Evolutionary conservation across 768 basidiomycete genomes (phyloP), one percentile per base, ranked within the genome.

Genomic region (Nevesoporus exiguus): DNA sequence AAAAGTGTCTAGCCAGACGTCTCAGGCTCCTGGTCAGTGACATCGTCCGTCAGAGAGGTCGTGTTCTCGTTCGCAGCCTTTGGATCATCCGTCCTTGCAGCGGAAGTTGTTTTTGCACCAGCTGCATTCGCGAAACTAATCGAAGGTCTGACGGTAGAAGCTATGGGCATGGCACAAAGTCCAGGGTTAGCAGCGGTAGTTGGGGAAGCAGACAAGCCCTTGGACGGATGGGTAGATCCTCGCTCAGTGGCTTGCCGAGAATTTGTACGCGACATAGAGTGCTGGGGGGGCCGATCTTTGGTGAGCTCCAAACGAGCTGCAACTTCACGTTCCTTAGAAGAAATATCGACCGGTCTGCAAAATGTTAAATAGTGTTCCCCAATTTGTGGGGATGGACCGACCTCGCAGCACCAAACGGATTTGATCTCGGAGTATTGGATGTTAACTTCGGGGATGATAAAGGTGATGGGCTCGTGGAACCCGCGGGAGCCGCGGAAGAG

Each of bases 391-490:
- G 3, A 61, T 25, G 24, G 19, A 69, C 81, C 46, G 61, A 90
- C 90, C 74, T 86, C 33, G 96, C 96, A 50, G 80, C 78, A 46
- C 96, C 97, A 65, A 98, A 98, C 7, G 95, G 95, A 68, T 80
- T 93, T 55, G 86, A 66, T 33, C 82, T 73, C 33, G 76, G 66
- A 6, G 76, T 69, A 33, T 77, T 72, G 52, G 79, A 71, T 3
- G 79, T 74, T 61, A 89, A 81, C 72, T 88, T 87, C 0, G 90
- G 90, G 8, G 90, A 91, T 1, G 88, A 84, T 41, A 93, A 75
- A 3, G 92, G 88, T 17, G 90, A 87, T 27, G 89, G 80, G 13
- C 79, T 77, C 10, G 82, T 77, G 17, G 92, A 93, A 3, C 74
- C 77, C 43, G 75, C 78, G 13, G 80, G 92, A 7, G 73, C 77